phyloP scores from a whole-genome alignment of 768 basidiomycete species.

The Serendipita sp. region DNA sequence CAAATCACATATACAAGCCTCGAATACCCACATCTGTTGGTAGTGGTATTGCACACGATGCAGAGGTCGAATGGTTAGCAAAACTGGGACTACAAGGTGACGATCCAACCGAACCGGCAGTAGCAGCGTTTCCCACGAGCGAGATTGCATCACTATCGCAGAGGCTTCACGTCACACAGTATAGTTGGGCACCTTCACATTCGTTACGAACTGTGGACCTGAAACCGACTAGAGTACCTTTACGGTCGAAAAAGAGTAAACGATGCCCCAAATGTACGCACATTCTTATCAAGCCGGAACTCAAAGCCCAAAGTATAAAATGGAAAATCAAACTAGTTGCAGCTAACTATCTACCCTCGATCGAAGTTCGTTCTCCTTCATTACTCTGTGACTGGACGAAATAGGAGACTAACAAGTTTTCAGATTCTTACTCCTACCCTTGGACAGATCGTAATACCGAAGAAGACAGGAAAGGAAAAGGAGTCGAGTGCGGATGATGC shows the following conservation, averaged over 20 bases:
- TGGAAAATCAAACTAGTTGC: slow-evolving; percentile 98
- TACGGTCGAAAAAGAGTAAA: slow-evolving; percentile 88
- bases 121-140: background rate
- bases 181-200: background rate
- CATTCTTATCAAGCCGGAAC: slow-evolving; percentile 95
- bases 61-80: slow-evolving; percentile 13
- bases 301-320: slow-evolving; percentile 84
- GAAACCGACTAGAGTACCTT: slow-evolving; percentile 74
- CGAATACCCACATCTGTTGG: background rate
- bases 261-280: slow-evolving; percentile 89
- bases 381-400: slow-evolving; percentile 17
- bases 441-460: slow-evolving; percentile 15
- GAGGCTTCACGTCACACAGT: background rate
- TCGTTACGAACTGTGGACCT: slow-evolving; percentile 24
- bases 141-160: background rate
- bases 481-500: slow-evolving; percentile 23
- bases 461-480: slow-evolving; percentile 19
- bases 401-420: background rate
- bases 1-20: background rate
- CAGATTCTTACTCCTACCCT: background rate
- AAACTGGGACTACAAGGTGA: background rate
- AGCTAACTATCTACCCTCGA: slow-evolving; percentile 80
- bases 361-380: slow-evolving; percentile 55
- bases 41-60: slow-evolving; percentile 6
- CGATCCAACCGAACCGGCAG: background rate